Conservation (phyloP, 2,329 filamentous ascomycete species). For the Fusarium mundagurra region DNA sequence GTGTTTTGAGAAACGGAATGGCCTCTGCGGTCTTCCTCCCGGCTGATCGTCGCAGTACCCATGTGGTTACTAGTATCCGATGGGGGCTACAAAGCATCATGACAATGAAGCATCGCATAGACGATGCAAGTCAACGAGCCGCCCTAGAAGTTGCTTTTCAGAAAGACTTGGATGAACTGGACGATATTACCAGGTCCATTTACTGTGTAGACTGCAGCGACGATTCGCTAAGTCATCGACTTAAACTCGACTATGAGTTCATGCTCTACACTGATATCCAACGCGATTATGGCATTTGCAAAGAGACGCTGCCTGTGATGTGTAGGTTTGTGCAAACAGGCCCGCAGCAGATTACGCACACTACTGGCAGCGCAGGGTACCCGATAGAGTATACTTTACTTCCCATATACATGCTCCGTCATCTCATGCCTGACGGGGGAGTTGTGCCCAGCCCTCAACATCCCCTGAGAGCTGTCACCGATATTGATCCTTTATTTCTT, state of each 20-base stretch:
- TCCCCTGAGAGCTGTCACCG: not conserved
- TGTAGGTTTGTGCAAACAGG: not conserved
- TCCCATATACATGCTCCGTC: not conserved
- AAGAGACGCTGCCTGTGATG: not conserved
- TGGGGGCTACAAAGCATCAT: constrained; percentile 28
- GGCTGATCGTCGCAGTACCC: not conserved
- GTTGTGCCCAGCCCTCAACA: not conserved
- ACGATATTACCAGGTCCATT: not conserved
- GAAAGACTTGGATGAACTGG: not conserved
- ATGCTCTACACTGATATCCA: constrained; percentile 24
- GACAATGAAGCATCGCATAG: not conserved
- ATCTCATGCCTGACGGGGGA: not conserved
- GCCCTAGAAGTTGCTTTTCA: not conserved
- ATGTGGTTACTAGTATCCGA: constrained; percentile 15
- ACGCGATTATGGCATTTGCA: not conserved
- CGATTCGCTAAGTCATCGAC: not conserved
- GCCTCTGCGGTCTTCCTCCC: accelerated
- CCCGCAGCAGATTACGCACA: not conserved
- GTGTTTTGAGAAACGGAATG: accelerated
- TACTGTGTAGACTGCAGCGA: not conserved
- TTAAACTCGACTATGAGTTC: constrained; percentile 11
- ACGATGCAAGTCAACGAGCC: accelerated
- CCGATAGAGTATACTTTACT: constrained; percentile 15
- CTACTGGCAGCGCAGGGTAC: not conserved
- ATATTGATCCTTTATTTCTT: not conserved